Evolutionary conservation across 2,329 filamentous ascomycete species (phyloP), one percentile per base, ranked within the genome.

Genomic region (Aspergillus arachidicola): DNA sequence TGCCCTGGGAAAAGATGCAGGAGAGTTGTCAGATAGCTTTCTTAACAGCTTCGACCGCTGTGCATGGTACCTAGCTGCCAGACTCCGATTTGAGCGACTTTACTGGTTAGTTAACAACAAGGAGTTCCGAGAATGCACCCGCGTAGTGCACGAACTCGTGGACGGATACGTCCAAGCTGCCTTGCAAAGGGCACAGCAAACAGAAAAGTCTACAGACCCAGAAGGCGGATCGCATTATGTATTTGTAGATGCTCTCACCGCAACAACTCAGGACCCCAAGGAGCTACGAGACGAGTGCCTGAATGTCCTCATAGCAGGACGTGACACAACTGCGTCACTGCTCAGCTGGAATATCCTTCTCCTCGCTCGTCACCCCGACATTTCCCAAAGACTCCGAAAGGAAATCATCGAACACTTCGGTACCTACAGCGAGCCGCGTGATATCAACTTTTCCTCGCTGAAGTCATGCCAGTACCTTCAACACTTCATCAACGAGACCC

Each of bases 291-390:
- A 75, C 32, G 80, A 85, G 63, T 71, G 82, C 7, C 71, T 85
- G 32, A 82, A 83, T 66, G 80, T 85, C 59, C 74, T 85, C 4
- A 73, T 84, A 3, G 83, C 84, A 1, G 82, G 83, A 16, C 79
- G 83, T n/a, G 84, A 86, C 67, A 85, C 84, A 1, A 86, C 84
- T 1, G 83, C 80, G 7, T 73, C 74, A 11, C 67, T 79, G 3
- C 72, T 82, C 9, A 75, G 80, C 36, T 82, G 78, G 58, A 76
- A 54, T 21, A n/a, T 65, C 4, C 55, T 60, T 21, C 50, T 66
- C 1, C 65, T 66, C 4, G 62, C 65, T 6, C 58, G 63, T 11
- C 60, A 62, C 38, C 63, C 63, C 1, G 19, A 58, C 9, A 58
- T 65, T 12, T 65, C 61, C 34, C 21, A 26, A 4, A 59, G 57